Base-by-base conservation (phyloP, 371 early-diverging fungal species). In the Zychaea mexicana region DNA sequence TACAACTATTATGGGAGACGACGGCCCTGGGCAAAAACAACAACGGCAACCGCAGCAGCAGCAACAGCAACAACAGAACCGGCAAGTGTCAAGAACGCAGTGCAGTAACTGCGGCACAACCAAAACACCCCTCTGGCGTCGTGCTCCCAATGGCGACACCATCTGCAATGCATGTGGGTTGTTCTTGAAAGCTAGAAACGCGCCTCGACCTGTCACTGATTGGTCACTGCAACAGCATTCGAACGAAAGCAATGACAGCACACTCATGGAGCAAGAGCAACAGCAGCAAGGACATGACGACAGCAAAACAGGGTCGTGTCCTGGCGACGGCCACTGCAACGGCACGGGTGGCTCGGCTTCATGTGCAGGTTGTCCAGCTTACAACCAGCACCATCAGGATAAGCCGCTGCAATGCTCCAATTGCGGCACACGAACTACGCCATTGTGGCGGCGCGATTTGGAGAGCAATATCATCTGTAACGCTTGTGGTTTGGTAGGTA, bases 121-220 rank as follows among this genome's bases (percentile, higher is more conserved):
- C 2, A 83, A 85, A 4, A 97, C 98, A 0, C 96, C 96, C 0
- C 79, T 95, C 9, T 98, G 98, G 98, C 77, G 98, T 60, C 79
- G 95, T 70, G 90, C 89, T 26, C 87, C 88, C 27, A 85, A 87
- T 58, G 94, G 93, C 32, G 88, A 92, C 28, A 83, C 85, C 38
- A 86, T 95, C 57, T 96, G 96, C 69, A 96, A 96, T 77, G 96
- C 96, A 0, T 96, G 96, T 80, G 92, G 93, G 5, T 82, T 92
- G 38, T 93, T 92, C 62, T 76, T 81, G 1, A 81, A 81, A 32
- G 81, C 81, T 2, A 47, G 74, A 30, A 73, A 81, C 21, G 61
- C 66, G 0, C 60, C 68, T 15, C 70, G 81, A 3, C 81, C 87
- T 73, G 47, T 80, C 74, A 27, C 74, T 80, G n/a, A n/a, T n/a